Base-by-base conservation (phyloP, 192 early-diverging fungal genomes). In the Rhizophagus prolifer region DNA sequence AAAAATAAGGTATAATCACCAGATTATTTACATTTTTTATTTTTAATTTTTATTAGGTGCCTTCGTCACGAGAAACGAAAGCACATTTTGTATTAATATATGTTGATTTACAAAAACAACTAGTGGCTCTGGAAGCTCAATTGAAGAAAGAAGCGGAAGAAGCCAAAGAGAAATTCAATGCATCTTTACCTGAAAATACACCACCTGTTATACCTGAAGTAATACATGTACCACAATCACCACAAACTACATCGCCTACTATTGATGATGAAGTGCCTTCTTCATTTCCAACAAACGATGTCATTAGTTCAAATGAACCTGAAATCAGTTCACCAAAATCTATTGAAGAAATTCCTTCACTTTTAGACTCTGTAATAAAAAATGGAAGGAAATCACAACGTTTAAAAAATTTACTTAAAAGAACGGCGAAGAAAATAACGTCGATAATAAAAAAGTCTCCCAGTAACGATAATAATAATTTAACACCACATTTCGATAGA, bases 121-220 rank as follows among this genome's bases (percentile, higher is more conserved):
- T 72, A 19, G 23, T 72, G 1, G 71, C 54, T 59, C 54, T 72
- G 50, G 71, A 72, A 21, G 47, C 50, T 26, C 71, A 72, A 58
- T 30, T 72, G 10, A 54, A 54, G 30, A 54, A 31, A 58, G 71
- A 72, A 59, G 26, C 71, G 7, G 26, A 72, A 58, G 71, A 25
- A 21, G 71, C 46, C 1, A 30, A 59, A 47, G 26, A 54, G 60
- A 72, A 34, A 60, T 72, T 72, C 28, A 36, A 23, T 21, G 26
- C 26, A 13, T 23, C 71, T 41, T 19, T 72, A 16, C 71, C 71
- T 25, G 50, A 54, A 36, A 34, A 72, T 59, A 72, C 71, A 19
- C 71, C 71, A 60, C 14, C 44, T 31, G 71, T 72, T 23, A 72
- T 72, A 41, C 71, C 71, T 30, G 71, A 72, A 72, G 30, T 72